Base-by-base conservation (phyloP, 352 stramenopile genomes). In the Phytophthora macrochlamydospora region DNA sequence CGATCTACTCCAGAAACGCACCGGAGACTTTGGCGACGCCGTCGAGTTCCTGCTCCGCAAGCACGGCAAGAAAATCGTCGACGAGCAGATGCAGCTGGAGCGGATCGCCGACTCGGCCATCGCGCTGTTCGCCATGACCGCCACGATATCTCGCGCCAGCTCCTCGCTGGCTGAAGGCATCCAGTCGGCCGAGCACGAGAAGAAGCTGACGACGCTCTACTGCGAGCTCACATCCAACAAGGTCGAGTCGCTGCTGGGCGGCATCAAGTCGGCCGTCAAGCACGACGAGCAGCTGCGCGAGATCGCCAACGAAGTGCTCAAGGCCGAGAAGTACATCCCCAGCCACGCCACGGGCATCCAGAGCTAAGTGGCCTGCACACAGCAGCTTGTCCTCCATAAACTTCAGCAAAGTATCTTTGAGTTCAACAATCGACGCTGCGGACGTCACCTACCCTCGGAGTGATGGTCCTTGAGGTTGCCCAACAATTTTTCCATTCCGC, bases 1-100 rank as follows among this genome's bases (percentile, higher is more conserved):
- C 1, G 79, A 91, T 32, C 62, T 88, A 14, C 56, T 95, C 13
- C 76, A 92, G 68, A 81, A 85, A 64, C 79, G 85, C 52, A 95
- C 85, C 31, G 70, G 59, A 13, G 83, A 92, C 14, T 95, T 95
- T 51, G 87, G 87, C 8, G 86, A 94, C 24, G 79, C 81, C 9
- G 76, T 94, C 37, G 84, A 94, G 62, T 78, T 77, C 28, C 64
- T 97, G 48, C 76, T 97, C 35, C 85, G 86, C 56, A 90, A 93
- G 67, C 86, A 97, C 73, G 87, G 85, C 62, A 97, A 97, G 77
- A 92, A 92, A 69, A 83, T 97, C 38, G 76, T 95, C 33, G 76
- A 95, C 57, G 81, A 95, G 73, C 87, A 97, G 79, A 81, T 97
- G 75, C 81, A 94, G 69, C 67, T 95, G 37, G 85, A 92, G 73